A percentile compares a stretch with the other conserved stretches of the same genome.
Evolutionary conservation across 2,329 filamentous ascomycete species (phyloP).

Genomic region (Tricladium varicosporioides): DNA sequence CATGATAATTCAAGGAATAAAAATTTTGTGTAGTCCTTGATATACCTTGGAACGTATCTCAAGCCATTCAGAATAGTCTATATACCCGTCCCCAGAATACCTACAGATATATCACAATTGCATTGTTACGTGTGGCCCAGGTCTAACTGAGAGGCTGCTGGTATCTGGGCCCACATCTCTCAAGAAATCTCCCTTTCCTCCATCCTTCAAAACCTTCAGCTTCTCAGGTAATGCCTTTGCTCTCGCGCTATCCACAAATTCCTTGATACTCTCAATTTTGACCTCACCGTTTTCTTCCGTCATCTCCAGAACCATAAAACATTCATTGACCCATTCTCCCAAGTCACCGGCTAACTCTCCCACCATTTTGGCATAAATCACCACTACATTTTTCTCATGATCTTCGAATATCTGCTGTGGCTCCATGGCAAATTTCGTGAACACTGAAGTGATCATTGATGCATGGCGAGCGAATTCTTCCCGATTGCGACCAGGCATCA

Average conservation of each 20-base stretch:
- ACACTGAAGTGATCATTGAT: slow-evolving; percentile 40
- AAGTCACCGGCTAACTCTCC: slow-evolving; percentile 1
- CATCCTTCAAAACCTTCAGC: slow-evolving; percentile 29
- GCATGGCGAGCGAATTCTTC: slow-evolving; percentile 41
- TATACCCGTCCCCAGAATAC: too few relatives aligned
- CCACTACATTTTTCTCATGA: slow-evolving; percentile 34
- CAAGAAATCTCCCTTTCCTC: slow-evolving; percentile 31
- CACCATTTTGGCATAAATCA: slow-evolving; percentile 39
- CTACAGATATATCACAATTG: too few relatives aligned
- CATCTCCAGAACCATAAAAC: slow-evolving; percentile 8
- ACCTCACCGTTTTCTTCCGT: not conserved
- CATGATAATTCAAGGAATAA: too few relatives aligned
- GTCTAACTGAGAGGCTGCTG: too few relatives aligned
- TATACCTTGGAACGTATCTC: too few relatives aligned
- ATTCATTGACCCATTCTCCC: slow-evolving; percentile 1
- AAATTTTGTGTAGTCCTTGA: too few relatives aligned
- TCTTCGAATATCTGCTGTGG: slow-evolving; percentile 37
- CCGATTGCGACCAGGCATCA: slow-evolving; percentile 37
- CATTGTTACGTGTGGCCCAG: too few relatives aligned
- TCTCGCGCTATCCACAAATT: slow-evolving; percentile 10
- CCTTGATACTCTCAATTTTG: not conserved
- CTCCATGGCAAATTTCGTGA: slow-evolving; percentile 40
- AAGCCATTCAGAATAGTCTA: too few relatives aligned
- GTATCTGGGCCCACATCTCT: slow-evolving; percentile 14
- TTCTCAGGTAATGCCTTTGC: slow-evolving; percentile 44